Conservation (phyloP, 148 eudicot genomes). For the Vaccinium corymbosum region DNA sequence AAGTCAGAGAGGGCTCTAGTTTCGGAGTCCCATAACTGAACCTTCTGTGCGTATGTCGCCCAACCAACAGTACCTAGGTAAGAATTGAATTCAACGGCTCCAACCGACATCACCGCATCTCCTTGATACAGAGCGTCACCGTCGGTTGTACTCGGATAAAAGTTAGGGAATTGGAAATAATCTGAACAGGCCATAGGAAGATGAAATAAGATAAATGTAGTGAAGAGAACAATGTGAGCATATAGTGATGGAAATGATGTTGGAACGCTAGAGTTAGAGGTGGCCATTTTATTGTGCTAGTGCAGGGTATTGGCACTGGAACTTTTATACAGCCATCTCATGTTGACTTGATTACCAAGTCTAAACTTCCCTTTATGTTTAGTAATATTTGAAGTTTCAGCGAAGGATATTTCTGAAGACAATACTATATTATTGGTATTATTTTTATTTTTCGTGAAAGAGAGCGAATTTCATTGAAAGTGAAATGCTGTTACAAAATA, state of each 20-base stretch:
- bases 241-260: not conserved
- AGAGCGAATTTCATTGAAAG: too few relatives aligned
- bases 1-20: not conserved
- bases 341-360: too few relatives aligned
- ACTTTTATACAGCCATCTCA: too few relatives aligned
- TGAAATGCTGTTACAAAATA: too few relatives aligned
- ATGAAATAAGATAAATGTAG: not conserved
- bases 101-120: constrained; percentile 32
- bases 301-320: not conserved
- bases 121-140: constrained; percentile 31
- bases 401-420: too few relatives aligned
- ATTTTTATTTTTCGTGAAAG: too few relatives aligned
- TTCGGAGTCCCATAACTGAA: constrained; percentile 29
- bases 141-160: constrained; percentile 3
- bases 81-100: constrained; percentile 31
- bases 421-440: too few relatives aligned
- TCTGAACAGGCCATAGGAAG: constrained; percentile 14
- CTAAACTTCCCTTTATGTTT: too few relatives aligned
- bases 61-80: constrained; percentile 17
- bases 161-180: constrained; percentile 23
- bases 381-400: too few relatives aligned
- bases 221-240: constrained; percentile 3
- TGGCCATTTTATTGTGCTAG: constrained; percentile 8
- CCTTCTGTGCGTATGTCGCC: constrained; percentile 28
- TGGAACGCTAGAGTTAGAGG: not conserved